Percentiles rank a stretch among this genome's conserved stretches.
phyloP scores from a whole-genome alignment of 176 grass and related monocot genomes.

The Eleusine coracana region DNA sequence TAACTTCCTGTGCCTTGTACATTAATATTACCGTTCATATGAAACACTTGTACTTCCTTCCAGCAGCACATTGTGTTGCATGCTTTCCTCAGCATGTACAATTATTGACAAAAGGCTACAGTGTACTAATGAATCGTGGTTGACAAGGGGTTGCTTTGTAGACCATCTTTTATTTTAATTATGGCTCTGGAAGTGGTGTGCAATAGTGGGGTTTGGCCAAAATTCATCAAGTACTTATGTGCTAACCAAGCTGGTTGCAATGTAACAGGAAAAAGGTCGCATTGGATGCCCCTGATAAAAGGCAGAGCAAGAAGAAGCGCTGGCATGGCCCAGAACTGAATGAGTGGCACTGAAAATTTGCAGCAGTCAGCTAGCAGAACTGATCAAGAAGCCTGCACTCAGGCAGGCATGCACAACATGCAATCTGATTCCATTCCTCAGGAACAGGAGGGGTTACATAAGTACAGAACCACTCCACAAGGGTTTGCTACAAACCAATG shows the following conservation, averaged over 20 bases:
- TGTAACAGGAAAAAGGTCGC: constrained; percentile 48
- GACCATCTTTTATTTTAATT: constrained; percentile 25
- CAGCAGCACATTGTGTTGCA: constrained; percentile 37
- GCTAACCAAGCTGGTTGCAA: constrained; percentile 36
- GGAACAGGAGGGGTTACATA: constrained; percentile 50
- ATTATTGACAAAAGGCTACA: constrained; percentile 45
- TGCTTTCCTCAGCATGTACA: constrained; percentile 38
- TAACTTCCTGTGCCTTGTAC: constrained; percentile 22
- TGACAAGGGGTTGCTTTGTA: constrained; percentile 35
- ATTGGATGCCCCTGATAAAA: constrained; percentile 48
- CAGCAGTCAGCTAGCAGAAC: constrained; percentile 33
- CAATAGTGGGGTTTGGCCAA: constrained; percentile 30
- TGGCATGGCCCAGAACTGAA: constrained; percentile 27
- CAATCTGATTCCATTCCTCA: constrained; percentile 55
- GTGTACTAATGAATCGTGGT: constrained; percentile 46
- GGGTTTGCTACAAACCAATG: constrained; percentile 47
- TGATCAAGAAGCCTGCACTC: constrained; percentile 50
- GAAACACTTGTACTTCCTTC: constrained; percentile 24
- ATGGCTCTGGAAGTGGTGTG: constrained; percentile 20
- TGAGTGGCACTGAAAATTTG: constrained; percentile 46
- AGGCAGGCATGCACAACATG: constrained; percentile 40
- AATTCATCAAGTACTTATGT: constrained; percentile 35
- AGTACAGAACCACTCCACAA: constrained; percentile 44
- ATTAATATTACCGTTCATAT: constrained; percentile 38
- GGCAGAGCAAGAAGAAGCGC: constrained; percentile 40